Conservation (phyloP, 73 alveolate genomes). For the Paramecium biaurelia region DNA sequence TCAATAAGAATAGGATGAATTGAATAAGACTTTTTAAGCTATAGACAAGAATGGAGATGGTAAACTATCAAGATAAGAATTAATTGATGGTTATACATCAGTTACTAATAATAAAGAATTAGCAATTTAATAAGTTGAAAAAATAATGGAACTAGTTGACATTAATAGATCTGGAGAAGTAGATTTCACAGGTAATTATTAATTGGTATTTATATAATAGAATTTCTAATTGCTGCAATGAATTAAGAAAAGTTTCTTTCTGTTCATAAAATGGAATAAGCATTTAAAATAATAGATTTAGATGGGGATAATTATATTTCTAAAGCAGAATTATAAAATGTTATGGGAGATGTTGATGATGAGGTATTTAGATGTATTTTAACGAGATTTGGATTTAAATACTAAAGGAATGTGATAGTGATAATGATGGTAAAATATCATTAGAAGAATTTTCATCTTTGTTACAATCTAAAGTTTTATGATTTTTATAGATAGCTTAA, state of each 20-base stretch:
- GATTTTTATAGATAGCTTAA: neutral
- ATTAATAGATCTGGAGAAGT: constrained; percentile 64
- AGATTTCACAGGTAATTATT: constrained; percentile 57
- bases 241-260: constrained; percentile 54
- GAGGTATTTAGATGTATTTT: neutral
- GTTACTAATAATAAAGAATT: neutral
- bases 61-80: constrained; percentile 72
- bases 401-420: constrained; percentile 42
- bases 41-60: constrained; percentile 83
- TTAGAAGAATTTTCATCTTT: constrained; percentile 17
- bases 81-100: constrained; percentile 55
- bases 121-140: constrained; percentile 27
- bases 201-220: neutral
- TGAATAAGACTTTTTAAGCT: constrained; percentile 68
- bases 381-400: constrained; percentile 18
- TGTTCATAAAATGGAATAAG: constrained; percentile 52
- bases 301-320: constrained; percentile 58
- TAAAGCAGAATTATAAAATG: constrained; percentile 27
- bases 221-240: constrained; percentile 64
- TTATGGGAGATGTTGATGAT: constrained; percentile 58
- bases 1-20: constrained; percentile 57
- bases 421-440: constrained; percentile 57
- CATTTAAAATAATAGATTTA: constrained; percentile 63
- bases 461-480: constrained; percentile 18
- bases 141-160: constrained; percentile 59